Percentiles rank a stretch among this genome's conserved stretches.
These are phyloP conservation scores for grape (Vitis vinifera) DNA, from an alignment of 164 flowering plant genomes.

Conservation along the genomic window ASM3070453v1 NC_081823.1:5011501-5012000, in stretches of 20 bases:
- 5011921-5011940: slow-evolving; percentile 13
- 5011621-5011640: too few species aligned
- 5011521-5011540: slow-evolving; percentile 31
- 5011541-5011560: slow-evolving; percentile 44
- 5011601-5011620: neutral
- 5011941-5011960: slow-evolving; percentile 18
- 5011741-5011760: too few species aligned
- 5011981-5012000: slow-evolving; percentile 24
- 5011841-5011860: slow-evolving; percentile 11
- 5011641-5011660: too few species aligned
- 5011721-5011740: too few species aligned
- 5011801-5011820: too few species aligned
- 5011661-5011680: too few species aligned
- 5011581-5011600: neutral
- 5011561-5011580: slow-evolving; percentile 10
- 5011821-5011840: too few species aligned
- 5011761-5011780: too few species aligned
- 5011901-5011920: slow-evolving; percentile 24
- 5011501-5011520: slow-evolving; percentile 30
- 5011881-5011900: slow-evolving; percentile 13
- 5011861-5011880: neutral
- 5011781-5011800: too few species aligned
- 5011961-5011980: slow-evolving; percentile 18
- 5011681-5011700: too few species aligned
- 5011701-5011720: too few species aligned